phyloP scores from a whole-genome alignment of 306 rosid genomes.

The Rosa rugosa region DNA sequence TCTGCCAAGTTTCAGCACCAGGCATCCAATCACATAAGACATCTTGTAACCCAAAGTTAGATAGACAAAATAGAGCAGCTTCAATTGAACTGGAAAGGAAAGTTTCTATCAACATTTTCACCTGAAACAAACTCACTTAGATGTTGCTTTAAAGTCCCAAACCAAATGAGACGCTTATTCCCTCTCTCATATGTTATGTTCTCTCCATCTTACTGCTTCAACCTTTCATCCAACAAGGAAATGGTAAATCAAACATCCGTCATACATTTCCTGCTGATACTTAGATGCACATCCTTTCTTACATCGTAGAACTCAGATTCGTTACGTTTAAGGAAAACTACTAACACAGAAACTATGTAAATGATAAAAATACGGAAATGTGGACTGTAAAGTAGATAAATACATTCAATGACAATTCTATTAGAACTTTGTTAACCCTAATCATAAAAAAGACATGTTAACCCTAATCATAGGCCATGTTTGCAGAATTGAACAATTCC shows the following conservation, averaged over 20 bases:
- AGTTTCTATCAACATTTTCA: slow-evolving; percentile 59
- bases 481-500: not conserved
- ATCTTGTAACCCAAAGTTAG: slow-evolving; percentile 46
- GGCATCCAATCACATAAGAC: slow-evolving; percentile 51
- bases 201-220: slow-evolving; percentile 19
- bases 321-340: not conserved
- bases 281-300: not conserved
- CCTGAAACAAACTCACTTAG: slow-evolving; percentile 43
- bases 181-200: slow-evolving; percentile 2
- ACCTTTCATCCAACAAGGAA: slow-evolving; percentile 17
- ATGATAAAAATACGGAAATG: not conserved
- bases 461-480: not conserved
- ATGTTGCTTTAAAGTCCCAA: slow-evolving; percentile 32
- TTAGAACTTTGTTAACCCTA: not conserved
- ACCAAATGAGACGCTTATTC: slow-evolving; percentile 13
- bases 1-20: slow-evolving; percentile 75
- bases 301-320: not conserved
- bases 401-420: not conserved
- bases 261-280: not conserved
- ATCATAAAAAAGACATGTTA: not conserved
- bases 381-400: not conserved
- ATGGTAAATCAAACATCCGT: not conserved
- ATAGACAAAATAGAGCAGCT: slow-evolving; percentile 48
- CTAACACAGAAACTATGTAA: not conserved
- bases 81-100: slow-evolving; percentile 54